phyloP scores from a whole-genome alignment of 2,329 filamentous ascomycete species.

The Talaromyces sp. region DNA sequence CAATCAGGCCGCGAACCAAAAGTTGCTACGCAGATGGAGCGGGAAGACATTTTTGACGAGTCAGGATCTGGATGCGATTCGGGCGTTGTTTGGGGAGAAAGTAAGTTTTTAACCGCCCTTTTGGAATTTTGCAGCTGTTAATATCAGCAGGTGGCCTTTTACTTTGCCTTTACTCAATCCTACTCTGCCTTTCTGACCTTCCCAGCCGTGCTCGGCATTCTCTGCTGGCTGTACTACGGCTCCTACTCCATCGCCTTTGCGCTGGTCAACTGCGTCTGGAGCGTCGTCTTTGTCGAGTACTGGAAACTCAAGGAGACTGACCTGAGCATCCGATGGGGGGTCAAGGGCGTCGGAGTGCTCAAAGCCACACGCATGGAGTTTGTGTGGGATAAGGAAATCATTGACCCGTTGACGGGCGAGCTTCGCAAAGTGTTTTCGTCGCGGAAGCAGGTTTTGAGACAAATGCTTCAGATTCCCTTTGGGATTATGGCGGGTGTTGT shows the following conservation, averaged over 20 bases:
- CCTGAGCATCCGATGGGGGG: constrained; percentile 80
- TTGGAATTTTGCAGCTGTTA: not conserved
- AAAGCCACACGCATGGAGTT: constrained; percentile 75
- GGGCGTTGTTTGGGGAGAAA: constrained; percentile 72
- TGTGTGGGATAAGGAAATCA: constrained; percentile 67
- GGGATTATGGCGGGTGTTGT: constrained; percentile 66
- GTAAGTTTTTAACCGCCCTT: constrained; percentile 20
- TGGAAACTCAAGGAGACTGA: constrained; percentile 94
- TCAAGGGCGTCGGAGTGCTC: constrained; percentile 75
- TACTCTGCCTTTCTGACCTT: constrained; percentile 86
- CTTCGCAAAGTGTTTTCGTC: constrained; percentile 69
- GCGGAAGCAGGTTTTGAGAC: constrained; percentile 67
- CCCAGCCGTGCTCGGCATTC: constrained; percentile 71
- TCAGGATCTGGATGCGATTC: constrained; percentile 68
- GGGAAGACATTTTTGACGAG: constrained; percentile 57
- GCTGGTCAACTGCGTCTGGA: constrained; percentile 75
- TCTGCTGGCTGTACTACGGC: constrained; percentile 75
- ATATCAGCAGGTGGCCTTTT: constrained; percentile 67
- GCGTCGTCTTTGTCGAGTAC: constrained; percentile 84
- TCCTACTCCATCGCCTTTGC: constrained; percentile 80
- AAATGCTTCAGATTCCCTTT: constrained; percentile 80
- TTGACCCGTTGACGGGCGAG: constrained; percentile 79
- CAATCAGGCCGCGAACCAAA: constrained; percentile 67
- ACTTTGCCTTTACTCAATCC: constrained; percentile 88
- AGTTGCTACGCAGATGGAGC: constrained; percentile 70